These are phyloP conservation scores for Zopfochytrium polystomum DNA, from an alignment of 371 early-diverging fungal genomes.

Conservation along the genomic window DNA sequence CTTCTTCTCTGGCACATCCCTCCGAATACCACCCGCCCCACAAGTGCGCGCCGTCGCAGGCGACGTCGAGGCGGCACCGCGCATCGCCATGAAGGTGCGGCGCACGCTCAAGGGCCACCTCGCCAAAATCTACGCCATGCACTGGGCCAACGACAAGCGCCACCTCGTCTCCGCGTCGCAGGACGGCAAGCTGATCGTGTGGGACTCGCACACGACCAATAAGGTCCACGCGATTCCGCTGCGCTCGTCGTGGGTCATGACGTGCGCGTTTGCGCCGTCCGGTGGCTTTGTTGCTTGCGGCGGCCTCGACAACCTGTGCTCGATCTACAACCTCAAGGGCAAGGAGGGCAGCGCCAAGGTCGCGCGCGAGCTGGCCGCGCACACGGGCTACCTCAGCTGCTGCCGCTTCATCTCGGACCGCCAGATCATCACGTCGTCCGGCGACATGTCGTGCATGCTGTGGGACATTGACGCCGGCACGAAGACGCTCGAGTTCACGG, in stretches of 20 bases:
- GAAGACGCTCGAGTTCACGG: conserved; percentile 90
- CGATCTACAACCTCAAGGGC: conserved; percentile 89
- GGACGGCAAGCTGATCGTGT: conserved; percentile 97
- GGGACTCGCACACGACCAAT: conserved; percentile 97
- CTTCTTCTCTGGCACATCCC: too few relatives aligned
- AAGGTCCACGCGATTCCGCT: conserved; percentile 96
- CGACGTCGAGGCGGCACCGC: conserved; percentile 75
- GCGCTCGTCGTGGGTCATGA: conserved; percentile 99
- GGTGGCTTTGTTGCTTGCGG: conserved; percentile 97
- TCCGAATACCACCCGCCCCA: too few relatives aligned
- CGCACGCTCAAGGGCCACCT: conserved; percentile 96
- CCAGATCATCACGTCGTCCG: conserved; percentile 90
- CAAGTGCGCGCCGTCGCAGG: conserved; percentile 59
- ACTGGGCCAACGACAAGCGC: conserved; percentile 93
- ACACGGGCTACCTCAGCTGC: conserved; percentile 95
- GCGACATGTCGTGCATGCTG: conserved; percentile 97
- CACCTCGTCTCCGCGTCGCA: conserved; percentile 97
- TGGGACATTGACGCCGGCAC: conserved; percentile 98
- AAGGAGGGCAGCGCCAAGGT: conserved; percentile 88
- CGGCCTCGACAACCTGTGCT: conserved; percentile 97
- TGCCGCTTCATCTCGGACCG: conserved; percentile 93
- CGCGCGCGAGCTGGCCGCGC: conserved; percentile 88
- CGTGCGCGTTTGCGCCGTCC: conserved; percentile 95
- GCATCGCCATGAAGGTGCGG: conserved; percentile 89
- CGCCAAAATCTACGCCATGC: conserved; percentile 98